Evolutionary conservation across 176 grass and related monocot species (phyloP).

Genomic region (Oropetium thomaeum): DNA sequence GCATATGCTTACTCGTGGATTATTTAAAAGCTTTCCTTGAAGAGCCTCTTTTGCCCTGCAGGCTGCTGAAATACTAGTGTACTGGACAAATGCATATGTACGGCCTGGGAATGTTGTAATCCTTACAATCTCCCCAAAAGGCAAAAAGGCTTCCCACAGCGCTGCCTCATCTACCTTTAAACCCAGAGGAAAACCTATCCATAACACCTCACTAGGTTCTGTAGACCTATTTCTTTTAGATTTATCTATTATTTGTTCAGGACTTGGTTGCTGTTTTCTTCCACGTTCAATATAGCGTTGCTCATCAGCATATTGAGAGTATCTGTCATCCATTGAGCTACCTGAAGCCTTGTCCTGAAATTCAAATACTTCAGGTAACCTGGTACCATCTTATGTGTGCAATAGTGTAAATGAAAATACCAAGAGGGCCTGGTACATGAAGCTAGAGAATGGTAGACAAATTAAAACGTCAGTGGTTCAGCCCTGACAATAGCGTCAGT

Average conservation of each 20-base stretch:
- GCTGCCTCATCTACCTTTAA: slow-evolving; percentile 64
- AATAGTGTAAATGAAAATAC: slow-evolving; percentile 26
- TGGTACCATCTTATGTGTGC: slow-evolving; percentile 19
- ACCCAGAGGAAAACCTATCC: slow-evolving; percentile 83
- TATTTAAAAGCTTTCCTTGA: slow-evolving; percentile 93
- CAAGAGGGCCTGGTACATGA: slow-evolving; percentile 1
- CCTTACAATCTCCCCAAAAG: slow-evolving; percentile 76
- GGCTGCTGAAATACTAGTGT: slow-evolving; percentile 65
- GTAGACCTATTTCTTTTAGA: slow-evolving; percentile 50
- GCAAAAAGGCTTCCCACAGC: slow-evolving; percentile 69
- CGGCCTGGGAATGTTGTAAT: slow-evolving; percentile 86
- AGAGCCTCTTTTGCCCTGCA: slow-evolving; percentile 92
- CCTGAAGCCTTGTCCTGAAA: slow-evolving; percentile 69
- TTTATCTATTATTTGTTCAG: slow-evolving; percentile 63
- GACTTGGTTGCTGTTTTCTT: slow-evolving; percentile 55
- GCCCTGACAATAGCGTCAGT: background rate
- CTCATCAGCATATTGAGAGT: slow-evolving; percentile 49
- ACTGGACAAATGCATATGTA: slow-evolving; percentile 84
- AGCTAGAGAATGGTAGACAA: slow-evolving; percentile 10
- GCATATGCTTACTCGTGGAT: slow-evolving; percentile 85
- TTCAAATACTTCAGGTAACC: slow-evolving; percentile 66
- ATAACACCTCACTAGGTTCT: slow-evolving; percentile 92
- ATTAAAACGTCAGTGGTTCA: background rate
- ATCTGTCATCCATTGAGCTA: slow-evolving; percentile 53
- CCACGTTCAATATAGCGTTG: slow-evolving; percentile 38